A percentile compares a stretch with the other conserved stretches of the same genome.
Conservation (phyloP, 306 rosid genomes). For the Inga oerstediana region DNA sequence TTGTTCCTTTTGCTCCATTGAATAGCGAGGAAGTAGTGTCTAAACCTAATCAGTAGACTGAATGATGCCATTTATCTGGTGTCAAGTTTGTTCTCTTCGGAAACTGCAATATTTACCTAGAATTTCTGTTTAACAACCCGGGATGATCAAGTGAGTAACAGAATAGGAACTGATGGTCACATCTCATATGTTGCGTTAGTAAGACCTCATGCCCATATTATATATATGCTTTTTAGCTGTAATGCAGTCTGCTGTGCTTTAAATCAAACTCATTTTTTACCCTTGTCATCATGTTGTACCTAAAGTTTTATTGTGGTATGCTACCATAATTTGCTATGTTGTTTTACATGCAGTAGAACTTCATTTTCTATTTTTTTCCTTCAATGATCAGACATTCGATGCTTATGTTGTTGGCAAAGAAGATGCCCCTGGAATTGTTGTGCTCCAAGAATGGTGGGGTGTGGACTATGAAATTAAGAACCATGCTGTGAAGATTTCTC, state of each 20-base stretch:
- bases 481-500: conserved; percentile 77
- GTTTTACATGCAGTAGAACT: neutral
- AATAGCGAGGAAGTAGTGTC: neutral
- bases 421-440: conserved; percentile 87
- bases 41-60: neutral
- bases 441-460: conserved; percentile 97
- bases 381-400: conserved; percentile 64
- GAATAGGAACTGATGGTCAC: conserved; percentile 10
- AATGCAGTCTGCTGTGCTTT: conserved; percentile 14
- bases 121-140: neutral
- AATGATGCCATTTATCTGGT: neutral
- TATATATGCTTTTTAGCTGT: conserved; percentile 15
- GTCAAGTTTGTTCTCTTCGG: conserved; percentile 6
- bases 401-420: conserved; percentile 85
- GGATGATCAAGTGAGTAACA: neutral
- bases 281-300: conserved; percentile 7
- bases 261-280: neutral
- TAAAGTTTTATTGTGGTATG: conserved; percentile 12
- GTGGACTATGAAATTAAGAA: conserved; percentile 82
- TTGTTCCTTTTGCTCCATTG: conserved; percentile 1
- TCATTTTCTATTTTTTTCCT: conserved; percentile 24
- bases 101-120: neutral
- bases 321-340: conserved; percentile 17
- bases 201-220: neutral
- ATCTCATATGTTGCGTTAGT: neutral